Evolutionary conservation across 441 rosid genomes (phyloP).

Genomic region (Erodium chrysanthum): DNA sequence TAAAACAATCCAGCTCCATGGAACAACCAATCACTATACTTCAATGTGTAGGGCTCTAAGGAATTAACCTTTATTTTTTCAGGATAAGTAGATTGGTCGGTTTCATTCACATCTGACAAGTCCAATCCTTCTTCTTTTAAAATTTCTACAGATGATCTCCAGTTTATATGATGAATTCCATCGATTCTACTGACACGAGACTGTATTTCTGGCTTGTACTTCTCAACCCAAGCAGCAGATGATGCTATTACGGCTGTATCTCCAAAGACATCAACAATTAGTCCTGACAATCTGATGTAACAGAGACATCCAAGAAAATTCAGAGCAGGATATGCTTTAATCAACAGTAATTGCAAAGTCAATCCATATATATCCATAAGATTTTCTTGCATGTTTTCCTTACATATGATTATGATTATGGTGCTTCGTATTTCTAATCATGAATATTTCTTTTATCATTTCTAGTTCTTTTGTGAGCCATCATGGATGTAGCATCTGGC

Average conservation of each 20-base stretch:
- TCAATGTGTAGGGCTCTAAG: constrained; percentile 7
- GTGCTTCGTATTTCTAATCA: not conserved
- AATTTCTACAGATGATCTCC: constrained; percentile 79
- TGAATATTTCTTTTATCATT: no score
- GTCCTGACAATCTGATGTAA: constrained; percentile 61
- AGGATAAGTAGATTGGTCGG: constrained; percentile 34
- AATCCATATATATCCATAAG: not conserved
- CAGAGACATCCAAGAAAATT: constrained; percentile 8
- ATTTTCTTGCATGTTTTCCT: no score
- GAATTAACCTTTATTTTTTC: constrained; percentile 50
- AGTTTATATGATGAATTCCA: constrained; percentile 52
- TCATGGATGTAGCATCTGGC: no score
- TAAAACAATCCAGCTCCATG: not conserved
- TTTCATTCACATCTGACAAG: constrained; percentile 34
- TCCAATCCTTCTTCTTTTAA: constrained; percentile 81
- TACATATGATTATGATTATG: not conserved
- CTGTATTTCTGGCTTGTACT: constrained; percentile 52
- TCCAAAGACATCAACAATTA: constrained; percentile 77
- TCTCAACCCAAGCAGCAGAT: constrained; percentile 94
- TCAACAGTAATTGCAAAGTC: not conserved
- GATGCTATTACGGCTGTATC: constrained; percentile 80
- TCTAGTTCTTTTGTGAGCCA: no score
- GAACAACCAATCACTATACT: not conserved
- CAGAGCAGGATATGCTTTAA: not conserved
- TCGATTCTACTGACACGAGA: constrained; percentile 40